Evolutionary conservation across 768 basidiomycete genomes (phyloP), one percentile per base, ranked within the genome.

Genomic region (Pleurotus sapidus): DNA sequence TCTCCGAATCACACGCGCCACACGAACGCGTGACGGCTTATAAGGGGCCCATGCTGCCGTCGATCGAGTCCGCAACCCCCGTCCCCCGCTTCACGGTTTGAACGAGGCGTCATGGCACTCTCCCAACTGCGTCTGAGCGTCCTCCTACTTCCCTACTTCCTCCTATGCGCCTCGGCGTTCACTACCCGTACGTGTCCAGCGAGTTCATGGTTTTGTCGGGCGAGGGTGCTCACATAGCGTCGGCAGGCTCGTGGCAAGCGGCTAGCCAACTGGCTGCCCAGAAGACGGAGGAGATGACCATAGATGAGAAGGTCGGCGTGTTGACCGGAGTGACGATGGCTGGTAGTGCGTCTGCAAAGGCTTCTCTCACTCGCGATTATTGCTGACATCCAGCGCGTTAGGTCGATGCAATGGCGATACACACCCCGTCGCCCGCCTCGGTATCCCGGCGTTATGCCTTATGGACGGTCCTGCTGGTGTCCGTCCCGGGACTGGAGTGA

Each of bases 391-490:
- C 38, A 11, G 14, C 25, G 23, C 17, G 18, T 5, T 39, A 53
- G 51, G 51, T 40, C 51, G 51, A 15, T 53, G 39, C 39, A 53
- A 53, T 42, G 51, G 51, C 5, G 27, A 53, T 42, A 53, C 51
- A 1, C 51, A 53, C 38, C 37, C 51, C 14, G 38, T 40, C n/a
- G 37, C 51, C 8, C 51, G 51, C n/a, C 37, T 53, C 20, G 38
- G 24, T 30, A 42, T 53, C n/a, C 51, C 51, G 15, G 51, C 51
- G 20, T 24, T 53, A 4, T 53, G 51, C n/a, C 39, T 53, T 18
- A 53, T 53, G 51, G 51, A 53, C 42, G 51, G 51, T 17, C 51
- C 51, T 24, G 51, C 51, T 40, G 51, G 51, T 53, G 42, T 53
- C 8, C 51, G 38, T 14, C 51, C 51, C 37, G 51, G 51, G 5